Conservation (phyloP, 1,284 basidiomycete genomes). For the Fomitopsis schrenkii region DNA sequence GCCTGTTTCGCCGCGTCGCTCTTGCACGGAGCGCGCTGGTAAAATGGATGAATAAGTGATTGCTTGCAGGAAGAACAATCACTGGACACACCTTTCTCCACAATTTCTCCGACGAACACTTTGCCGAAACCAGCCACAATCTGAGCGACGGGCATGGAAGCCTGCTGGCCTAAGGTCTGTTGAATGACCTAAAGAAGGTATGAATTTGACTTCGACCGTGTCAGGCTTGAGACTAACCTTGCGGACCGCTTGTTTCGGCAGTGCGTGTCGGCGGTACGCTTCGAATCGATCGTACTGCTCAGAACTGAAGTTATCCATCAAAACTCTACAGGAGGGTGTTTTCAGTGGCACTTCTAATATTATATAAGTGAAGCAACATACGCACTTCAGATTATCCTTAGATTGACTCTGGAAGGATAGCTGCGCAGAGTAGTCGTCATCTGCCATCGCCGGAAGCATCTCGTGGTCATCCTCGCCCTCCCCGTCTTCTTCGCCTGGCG, state of each 20-base stretch:
- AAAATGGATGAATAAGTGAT: background rate
- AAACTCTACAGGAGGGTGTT: slow-evolving; percentile 44
- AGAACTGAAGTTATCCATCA: slow-evolving; percentile 84
- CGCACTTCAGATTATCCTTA: slow-evolving; percentile 78
- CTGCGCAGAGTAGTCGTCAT: slow-evolving; percentile 80
- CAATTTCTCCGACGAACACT: slow-evolving; percentile 90
- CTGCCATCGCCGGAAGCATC: slow-evolving; percentile 74
- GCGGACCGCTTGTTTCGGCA: slow-evolving; percentile 79
- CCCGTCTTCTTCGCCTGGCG: slow-evolving; percentile 38
- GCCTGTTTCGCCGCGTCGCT: slow-evolving; percentile 67
- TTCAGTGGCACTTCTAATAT: background rate
- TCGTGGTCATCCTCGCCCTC: slow-evolving; percentile 65
- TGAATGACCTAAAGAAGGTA: slow-evolving; percentile 65
- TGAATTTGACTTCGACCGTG: background rate
- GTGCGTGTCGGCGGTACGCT: slow-evolving; percentile 77
- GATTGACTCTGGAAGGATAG: slow-evolving; percentile 77
- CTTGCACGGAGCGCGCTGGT: slow-evolving; percentile 73
- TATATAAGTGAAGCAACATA: slow-evolving; percentile 3
- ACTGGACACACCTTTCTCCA: slow-evolving; percentile 68
- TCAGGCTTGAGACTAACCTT: slow-evolving; percentile 43
- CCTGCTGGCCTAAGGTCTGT: slow-evolving; percentile 77
- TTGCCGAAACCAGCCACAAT: slow-evolving; percentile 87
- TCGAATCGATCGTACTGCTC: slow-evolving; percentile 88
- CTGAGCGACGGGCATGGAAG: slow-evolving; percentile 82
- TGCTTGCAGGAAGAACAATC: background rate